phyloP scores from a whole-genome alignment of 2,329 filamentous ascomycete genomes.

The Clathrospora elynae region DNA sequence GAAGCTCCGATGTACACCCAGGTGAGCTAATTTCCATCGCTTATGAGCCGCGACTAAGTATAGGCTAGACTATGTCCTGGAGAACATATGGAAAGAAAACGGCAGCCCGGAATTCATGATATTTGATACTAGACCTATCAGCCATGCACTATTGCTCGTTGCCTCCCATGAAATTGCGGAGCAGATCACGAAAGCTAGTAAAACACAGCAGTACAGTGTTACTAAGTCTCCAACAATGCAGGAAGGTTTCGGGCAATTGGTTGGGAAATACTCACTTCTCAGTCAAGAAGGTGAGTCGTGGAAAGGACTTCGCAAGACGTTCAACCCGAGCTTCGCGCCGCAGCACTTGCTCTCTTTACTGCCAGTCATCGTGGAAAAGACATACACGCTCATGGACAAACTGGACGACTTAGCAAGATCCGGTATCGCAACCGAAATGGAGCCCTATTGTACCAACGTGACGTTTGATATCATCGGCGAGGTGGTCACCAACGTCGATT shows the following conservation, averaged over 20 bases:
- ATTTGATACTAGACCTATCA: slow-evolving; percentile 41
- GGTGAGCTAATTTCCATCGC: slow-evolving; percentile 21
- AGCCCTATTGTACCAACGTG: slow-evolving; percentile 38
- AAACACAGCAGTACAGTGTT: slow-evolving; percentile 38
- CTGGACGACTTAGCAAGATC: slow-evolving; percentile 36
- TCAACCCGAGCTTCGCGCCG: slow-evolving; percentile 47
- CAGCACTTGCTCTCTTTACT: slow-evolving; percentile 45
- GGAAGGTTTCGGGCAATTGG: slow-evolving; percentile 18
- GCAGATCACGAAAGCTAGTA: slow-evolving; percentile 38
- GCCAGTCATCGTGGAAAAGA: slow-evolving; percentile 45
- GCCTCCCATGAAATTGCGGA: slow-evolving; percentile 44
- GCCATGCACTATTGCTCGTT: slow-evolving; percentile 32
- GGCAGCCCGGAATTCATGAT: slow-evolving; percentile 37
- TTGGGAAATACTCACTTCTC: slow-evolving; percentile 41
- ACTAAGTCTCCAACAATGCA: slow-evolving; percentile 44
- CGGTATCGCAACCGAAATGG: slow-evolving; percentile 34
- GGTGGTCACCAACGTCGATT: slow-evolving; percentile 38
- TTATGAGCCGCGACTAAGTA: background rate
- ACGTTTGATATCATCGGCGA: slow-evolving; percentile 47
- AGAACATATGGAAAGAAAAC: slow-evolving; percentile 33
- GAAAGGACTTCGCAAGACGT: slow-evolving; percentile 44
- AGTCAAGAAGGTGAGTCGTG: slow-evolving; percentile 37
- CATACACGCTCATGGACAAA: slow-evolving; percentile 39
- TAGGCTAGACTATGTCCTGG: slow-evolving; percentile 41
- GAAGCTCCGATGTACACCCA: slow-evolving; percentile 34